phyloP scores from a whole-genome alignment of 1,284 basidiomycete species.

The Leccinum fallax region DNA sequence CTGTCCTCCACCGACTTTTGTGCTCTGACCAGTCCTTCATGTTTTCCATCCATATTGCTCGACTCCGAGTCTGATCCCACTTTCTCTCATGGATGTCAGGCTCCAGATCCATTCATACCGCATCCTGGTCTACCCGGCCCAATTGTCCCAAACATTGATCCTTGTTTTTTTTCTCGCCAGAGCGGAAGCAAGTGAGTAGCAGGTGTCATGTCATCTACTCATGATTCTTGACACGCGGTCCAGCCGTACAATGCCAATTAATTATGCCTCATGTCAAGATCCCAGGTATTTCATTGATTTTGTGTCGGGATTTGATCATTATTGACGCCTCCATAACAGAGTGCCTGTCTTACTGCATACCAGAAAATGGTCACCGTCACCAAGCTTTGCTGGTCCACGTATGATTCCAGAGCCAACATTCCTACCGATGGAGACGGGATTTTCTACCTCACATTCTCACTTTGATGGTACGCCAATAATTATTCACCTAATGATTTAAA shows the following conservation, averaged over 20 bases:
- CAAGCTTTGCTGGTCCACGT: not conserved
- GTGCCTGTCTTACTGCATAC: not conserved
- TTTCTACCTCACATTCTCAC: not conserved
- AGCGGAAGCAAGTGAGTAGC: not conserved
- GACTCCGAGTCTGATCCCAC: not conserved
- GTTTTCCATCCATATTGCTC: not conserved
- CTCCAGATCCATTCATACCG: not conserved
- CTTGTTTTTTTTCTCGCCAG: not conserved
- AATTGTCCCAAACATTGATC: not conserved
- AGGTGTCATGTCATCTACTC: not conserved
- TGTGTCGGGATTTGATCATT: not conserved
- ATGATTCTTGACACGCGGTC: not conserved
- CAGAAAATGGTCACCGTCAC: not conserved
- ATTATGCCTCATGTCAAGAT: not conserved
- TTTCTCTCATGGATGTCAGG: not conserved
- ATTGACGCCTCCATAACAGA: not conserved
- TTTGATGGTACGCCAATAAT: not conserved
- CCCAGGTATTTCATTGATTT: not conserved
- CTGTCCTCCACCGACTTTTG: not conserved
- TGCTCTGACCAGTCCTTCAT: not conserved
- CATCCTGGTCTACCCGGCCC: not conserved
- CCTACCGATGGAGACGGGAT: not conserved
- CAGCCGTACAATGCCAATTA: not conserved
- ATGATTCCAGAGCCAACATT: not conserved
- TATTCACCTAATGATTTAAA: not conserved